Base-by-base conservation (phyloP, 768 basidiomycete genomes). In the Cystobasidium onofrii region DNA sequence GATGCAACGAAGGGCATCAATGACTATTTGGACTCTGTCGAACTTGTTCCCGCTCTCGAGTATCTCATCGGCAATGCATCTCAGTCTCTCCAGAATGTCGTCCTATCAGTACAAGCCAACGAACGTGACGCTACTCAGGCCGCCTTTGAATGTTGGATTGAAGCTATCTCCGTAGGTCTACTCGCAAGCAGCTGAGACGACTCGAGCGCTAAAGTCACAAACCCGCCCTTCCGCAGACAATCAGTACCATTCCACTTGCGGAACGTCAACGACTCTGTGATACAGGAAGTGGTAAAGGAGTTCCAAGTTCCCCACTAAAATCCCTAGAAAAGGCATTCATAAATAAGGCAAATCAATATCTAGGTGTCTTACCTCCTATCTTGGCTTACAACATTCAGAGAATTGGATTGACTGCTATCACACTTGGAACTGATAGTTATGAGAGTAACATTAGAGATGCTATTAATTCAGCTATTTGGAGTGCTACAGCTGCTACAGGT, bases 1-100 rank as follows among this genome's bases (percentile, higher is more conserved):
- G 54, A 36, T 2, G 69, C 69, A 4, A 29, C 31, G 12, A 46
- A 36, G 17, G 34, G 36, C 18, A 60, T 71, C 27, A 71, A 34
- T 20, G 55, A 52, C 12, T 71, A 57, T 29, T 36, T 71, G 1
- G 29, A 60, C 34, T 55, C 52, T 2, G 55, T 57, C 69, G 69
- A 71, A 27, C 69, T 71, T 13, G 55, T 57, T 29, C 69, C 69
- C 1, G 25, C 52, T 9, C 31, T 60, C 23, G 69, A 71, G 34
- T 71, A 55, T 17, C 52, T 71, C 69, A 71, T 71, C 54, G 55
- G 69, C 54, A 71, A 71, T 31, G 50, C 69, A 1, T 31, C 69
- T 55, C 15, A 71, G 39, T 52, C 69, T 2, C 33, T 71, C 27
- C 69, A 60, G 33, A 71, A 71, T 25, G 69, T 71, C 4, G 44